Base-by-base conservation (phyloP, 257 asterid species). In the Anisodus acutangulus region DNA sequence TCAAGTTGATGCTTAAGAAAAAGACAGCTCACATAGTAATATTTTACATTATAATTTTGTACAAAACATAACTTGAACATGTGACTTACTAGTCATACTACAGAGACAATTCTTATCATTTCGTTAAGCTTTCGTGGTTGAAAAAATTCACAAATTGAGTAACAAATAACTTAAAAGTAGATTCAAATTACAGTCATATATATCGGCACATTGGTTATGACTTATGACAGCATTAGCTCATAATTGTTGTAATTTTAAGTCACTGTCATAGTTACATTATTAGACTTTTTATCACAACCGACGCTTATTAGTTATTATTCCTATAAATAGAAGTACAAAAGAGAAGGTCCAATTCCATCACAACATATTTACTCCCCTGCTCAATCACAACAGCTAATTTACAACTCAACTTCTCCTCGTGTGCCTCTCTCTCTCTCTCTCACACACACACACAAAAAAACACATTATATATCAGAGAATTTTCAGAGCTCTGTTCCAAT, bases 361-460 rank as follows among this genome's bases (percentile, higher is more conserved):
- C 35, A 31, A 31, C 59, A 53, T 39, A 49, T 22, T 74, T 22
- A 51, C 81, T 11, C 62, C 60, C 58, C 39, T 74, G 5, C 60
- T 47, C 60, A 74, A 74, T 74, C 81, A 37, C 12, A 51, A 49
- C 81, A 76, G 45, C 81, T 26, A 51, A 76, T 74, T 74, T 22
- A 74, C 81, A 49, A 22, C 81, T 22, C 81, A 47, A 49, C 60
- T 49, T 22, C 62, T 49, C 43, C 26, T 7, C 64, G 3, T 16
- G 64, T 6, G 22, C 6, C 45, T 41, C 45, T 41, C 9, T 58
- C 22, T 31, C 45, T 41, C 45, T 41, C 9, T 58, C 22, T 31
- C n/a, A 2, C 11, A 2, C 80, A 72, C 60, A 72, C 19, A 35
- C 39, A 17, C 5, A 64, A 62, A 64, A 13, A 66, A 66, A 11